These are phyloP conservation scores for Prunus campanulata DNA, from an alignment of 306 rosid species.

Conservation along the genomic window DNA sequence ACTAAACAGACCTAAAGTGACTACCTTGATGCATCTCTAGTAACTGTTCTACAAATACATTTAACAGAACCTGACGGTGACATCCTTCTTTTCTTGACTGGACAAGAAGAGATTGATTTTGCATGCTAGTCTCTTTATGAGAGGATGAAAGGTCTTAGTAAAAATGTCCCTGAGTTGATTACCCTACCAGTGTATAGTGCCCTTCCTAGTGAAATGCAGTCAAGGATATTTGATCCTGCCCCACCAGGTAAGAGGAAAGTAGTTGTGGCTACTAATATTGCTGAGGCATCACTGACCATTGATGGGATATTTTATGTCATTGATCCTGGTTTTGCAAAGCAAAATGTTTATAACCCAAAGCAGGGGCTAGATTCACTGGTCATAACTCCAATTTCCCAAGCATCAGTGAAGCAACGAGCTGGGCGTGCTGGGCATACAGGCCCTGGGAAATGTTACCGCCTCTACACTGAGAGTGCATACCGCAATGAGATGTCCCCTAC, in stretches of 20 bases:
- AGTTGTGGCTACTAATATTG: conserved; percentile 2
- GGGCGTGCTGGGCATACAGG: not conserved
- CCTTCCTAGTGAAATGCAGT: conserved; percentile 6
- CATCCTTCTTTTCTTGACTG: not conserved
- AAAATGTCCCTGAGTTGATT: conserved; percentile 37
- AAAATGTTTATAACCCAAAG: conserved; percentile 6
- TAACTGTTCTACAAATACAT: not conserved
- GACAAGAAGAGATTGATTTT: conserved; percentile 1
- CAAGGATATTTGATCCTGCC: conserved; percentile 1
- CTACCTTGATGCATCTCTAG: not conserved
- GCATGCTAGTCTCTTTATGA: not conserved
- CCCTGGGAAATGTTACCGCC: conserved; percentile 1
- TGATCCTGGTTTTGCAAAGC: conserved; percentile 3
- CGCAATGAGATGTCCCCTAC: conserved; percentile 3
- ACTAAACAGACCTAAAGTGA: not conserved
- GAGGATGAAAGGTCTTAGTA: not conserved
- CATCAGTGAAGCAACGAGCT: not conserved
- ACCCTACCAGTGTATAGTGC: conserved; percentile 43
- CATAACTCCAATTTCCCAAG: not conserved
- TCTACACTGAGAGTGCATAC: conserved; percentile 6
- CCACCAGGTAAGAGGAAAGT: not conserved
- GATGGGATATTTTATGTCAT: conserved; percentile 4
- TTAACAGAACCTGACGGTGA: conserved; percentile 1
- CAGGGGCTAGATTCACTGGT: not conserved
- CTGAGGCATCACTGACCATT: conserved; percentile 1